Base-by-base conservation (phyloP, 1,284 basidiomycete species). In the Amylostereum chailletii region DNA sequence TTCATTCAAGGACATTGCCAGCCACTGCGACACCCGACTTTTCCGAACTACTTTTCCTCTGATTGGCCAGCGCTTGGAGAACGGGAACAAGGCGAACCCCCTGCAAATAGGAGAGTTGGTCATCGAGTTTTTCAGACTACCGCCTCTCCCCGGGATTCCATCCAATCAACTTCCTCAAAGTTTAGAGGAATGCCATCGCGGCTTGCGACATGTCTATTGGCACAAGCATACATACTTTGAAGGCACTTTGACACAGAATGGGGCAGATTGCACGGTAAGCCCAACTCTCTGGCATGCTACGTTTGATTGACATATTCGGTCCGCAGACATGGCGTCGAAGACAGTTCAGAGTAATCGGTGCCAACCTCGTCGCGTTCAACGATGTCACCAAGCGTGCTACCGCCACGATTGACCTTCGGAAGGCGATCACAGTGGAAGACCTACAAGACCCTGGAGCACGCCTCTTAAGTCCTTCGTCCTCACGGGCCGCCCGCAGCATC, bases 371-470 rank as follows among this genome's bases (percentile, higher is more conserved):
- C 43, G 93, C 94, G 1, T 95, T 89, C 71, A 95, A 90, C 60
- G 92, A 97, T 59, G 84, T 98, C 3, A 98, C 95, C 29, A 93
- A 89, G 71, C 89, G 85, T 58, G 84, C 90, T 1, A 94, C 85
- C 1, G 82, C 90, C 26, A 92, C 87, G 33, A 96, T 98, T 56
- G 91, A 96, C 64, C 73, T 99, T 19, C 86, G 87, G 63, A 88
- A 92, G 64, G 92, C 90, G 4, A 71, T 83, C 4, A 70, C 75
- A 0, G 75, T 97, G 2, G 81, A 88, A 55, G 92, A 96, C 60
- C 79, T 88, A 46, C 79, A 84, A 57, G 77, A 80, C 51, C 65
- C 71, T 33, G 73, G 73, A 33, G 64, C 64, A 2, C 65, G 66
- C 44, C 61, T 69, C 30, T 65, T 73, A 30, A 77, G 69, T 56